Percentiles rank a stretch among this genome's conserved stretches.
phyloP scores from a whole-genome alignment of 2,329 filamentous ascomycete species.

The Aspergillus fumigatiaffinis region DNA sequence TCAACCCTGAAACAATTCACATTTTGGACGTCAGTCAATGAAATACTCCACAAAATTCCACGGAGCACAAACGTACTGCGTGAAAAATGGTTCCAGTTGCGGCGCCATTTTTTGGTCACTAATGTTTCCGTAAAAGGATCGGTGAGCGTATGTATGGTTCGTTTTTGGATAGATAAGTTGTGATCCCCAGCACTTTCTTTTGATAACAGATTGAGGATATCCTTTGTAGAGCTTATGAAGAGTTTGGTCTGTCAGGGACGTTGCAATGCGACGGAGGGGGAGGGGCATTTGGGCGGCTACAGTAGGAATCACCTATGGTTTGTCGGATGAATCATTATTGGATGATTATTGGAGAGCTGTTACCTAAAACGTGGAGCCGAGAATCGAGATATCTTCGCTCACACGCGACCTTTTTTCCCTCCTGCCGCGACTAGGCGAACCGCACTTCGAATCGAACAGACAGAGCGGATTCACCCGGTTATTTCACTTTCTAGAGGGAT shows the following conservation, averaged over 20 bases:
- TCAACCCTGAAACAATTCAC: slow-evolving; percentile 56
- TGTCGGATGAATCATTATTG: not conserved
- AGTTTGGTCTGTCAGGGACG: slow-evolving; percentile 20
- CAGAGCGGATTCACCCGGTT: not conserved
- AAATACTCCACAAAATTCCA: not conserved
- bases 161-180: slow-evolving; percentile 4
- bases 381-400: not conserved
- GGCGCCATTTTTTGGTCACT: slow-evolving; percentile 71
- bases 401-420: not conserved
- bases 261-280: slow-evolving; percentile 27
- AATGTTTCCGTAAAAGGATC: slow-evolving; percentile 44
- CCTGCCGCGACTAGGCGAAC: slow-evolving; percentile 6
- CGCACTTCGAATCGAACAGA: not conserved
- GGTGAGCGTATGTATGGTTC: slow-evolving; percentile 19
- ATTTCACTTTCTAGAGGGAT: not conserved
- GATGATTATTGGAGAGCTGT: not conserved
- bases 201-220: slow-evolving; percentile 1
- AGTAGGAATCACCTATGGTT: slow-evolving; percentile 12
- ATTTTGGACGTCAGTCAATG: slow-evolving; percentile 5
- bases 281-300: slow-evolving; percentile 30
- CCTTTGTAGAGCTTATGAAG: not conserved
- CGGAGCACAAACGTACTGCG: slow-evolving; percentile 52
- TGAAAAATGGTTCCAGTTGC: slow-evolving; percentile 86
- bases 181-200: slow-evolving; percentile 3
- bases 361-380: not conserved